These are phyloP conservation scores for Mycosphaerella sp. DNA, from an alignment of 2,329 filamentous ascomycete species.

Conservation along the genomic window DNA sequence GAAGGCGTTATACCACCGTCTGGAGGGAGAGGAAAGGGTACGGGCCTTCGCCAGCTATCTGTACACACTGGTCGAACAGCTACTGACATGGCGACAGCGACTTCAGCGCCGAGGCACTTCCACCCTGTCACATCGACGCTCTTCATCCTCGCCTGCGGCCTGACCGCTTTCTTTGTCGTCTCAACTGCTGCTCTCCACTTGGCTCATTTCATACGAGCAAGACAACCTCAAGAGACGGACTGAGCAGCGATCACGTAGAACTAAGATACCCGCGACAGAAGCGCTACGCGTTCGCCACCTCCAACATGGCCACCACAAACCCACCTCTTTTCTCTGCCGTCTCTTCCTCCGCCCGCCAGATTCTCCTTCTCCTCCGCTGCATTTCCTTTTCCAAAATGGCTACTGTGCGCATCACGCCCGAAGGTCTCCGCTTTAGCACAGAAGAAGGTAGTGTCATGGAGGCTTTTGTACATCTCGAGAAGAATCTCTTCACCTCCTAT, in stretches of 20 bases:
- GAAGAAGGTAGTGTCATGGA: conserved; percentile 90
- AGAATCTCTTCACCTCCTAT: conserved; percentile 81
- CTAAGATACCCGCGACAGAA: conserved; percentile 9
- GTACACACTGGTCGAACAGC: not conserved
- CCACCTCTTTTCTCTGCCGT: conserved; percentile 65
- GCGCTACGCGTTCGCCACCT: conserved; percentile 5
- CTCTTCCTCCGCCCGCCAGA: conserved; percentile 68
- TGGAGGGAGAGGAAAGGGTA: not conserved
- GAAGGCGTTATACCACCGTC: not conserved
- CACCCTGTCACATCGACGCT: conserved; percentile 26
- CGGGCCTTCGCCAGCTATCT: too few species aligned
- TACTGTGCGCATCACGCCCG: conserved; percentile 70
- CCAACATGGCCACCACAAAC: conserved; percentile 36
- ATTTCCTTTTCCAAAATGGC: conserved; percentile 56
- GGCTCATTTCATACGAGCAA: conserved; percentile 6
- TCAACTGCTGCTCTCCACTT: conserved; percentile 16
- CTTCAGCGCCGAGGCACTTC: conserved; percentile 12
- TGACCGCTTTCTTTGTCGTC: conserved; percentile 22
- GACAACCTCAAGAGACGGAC: too few species aligned
- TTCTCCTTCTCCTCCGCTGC: conserved; percentile 60
- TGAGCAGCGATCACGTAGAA: too few species aligned
- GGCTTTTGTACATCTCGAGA: conserved; percentile 79
- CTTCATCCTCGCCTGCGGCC: conserved; percentile 22
- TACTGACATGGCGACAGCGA: conserved; percentile 6
- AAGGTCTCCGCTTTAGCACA: conserved; percentile 80